Evolutionary conservation across 1,284 basidiomycete species (phyloP).

Genomic region (Amylostereum areolatum): DNA sequence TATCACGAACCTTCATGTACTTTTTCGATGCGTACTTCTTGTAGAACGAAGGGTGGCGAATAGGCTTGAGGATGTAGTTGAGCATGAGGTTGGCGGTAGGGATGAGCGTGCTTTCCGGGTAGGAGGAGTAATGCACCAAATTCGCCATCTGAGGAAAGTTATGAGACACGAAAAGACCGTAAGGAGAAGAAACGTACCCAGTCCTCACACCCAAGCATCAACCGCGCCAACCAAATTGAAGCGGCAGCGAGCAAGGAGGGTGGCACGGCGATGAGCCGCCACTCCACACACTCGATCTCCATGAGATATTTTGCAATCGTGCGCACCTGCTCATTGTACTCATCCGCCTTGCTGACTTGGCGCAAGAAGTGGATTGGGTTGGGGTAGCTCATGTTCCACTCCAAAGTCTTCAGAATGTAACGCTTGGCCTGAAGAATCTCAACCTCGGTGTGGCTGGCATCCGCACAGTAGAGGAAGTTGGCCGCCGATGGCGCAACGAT

Average conservation of each 20-base stretch:
- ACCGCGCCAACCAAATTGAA: conserved; percentile 85
- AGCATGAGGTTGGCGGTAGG: conserved; percentile 85
- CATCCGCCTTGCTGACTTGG: conserved; percentile 92
- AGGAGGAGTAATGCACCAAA: conserved; percentile 88
- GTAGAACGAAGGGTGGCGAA: conserved; percentile 71
- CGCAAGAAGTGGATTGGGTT: conserved; percentile 93
- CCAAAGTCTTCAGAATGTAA: conserved; percentile 87
- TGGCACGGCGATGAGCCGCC: conserved; percentile 74
- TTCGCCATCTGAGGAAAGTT: conserved; percentile 64
- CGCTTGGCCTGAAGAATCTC: conserved; percentile 94
- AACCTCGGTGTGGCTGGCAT: conserved; percentile 81
- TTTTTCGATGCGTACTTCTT: conserved; percentile 83
- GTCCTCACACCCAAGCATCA: conserved; percentile 77
- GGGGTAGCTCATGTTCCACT: conserved; percentile 90
- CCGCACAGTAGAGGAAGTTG: conserved; percentile 87
- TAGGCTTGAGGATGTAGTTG: conserved; percentile 68
- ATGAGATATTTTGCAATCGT: conserved; percentile 92
- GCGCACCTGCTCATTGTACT: conserved; percentile 87
- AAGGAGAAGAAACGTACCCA: conserved; percentile 65
- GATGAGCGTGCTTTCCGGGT: conserved; percentile 78
- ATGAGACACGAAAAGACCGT: background rate
- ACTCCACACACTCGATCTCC: conserved; percentile 88
- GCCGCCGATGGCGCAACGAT: conserved; percentile 86
- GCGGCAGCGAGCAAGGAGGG: conserved; percentile 89
- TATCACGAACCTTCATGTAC: conserved; percentile 66